Base-by-base conservation (phyloP, 768 basidiomycete genomes). In the Gloeopeniophorella convolvens region DNA sequence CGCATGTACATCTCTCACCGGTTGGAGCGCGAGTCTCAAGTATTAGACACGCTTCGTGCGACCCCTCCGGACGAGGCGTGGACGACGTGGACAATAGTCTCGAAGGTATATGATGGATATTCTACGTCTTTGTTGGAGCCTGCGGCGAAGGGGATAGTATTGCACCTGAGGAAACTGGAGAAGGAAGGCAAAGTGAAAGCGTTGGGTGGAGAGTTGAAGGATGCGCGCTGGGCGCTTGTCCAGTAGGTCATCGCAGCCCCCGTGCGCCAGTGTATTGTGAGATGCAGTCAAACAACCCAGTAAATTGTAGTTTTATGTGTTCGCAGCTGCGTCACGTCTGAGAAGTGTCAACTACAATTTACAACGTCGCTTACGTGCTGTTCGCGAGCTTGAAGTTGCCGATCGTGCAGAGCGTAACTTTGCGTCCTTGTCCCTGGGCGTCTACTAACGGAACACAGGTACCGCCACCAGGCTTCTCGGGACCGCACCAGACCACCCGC, bases 1-100 rank as follows among this genome's bases (percentile, higher is more conserved):
- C 62, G 68, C 40, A 75, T 69, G 40, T 96, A 97, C 62, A 85
- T 93, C 51, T 63, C 76, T 28, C 92, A 98, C 61, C 79, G 94
- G 8, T 72, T 83, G 48, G 78, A 88, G 54, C 74, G 93, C 44
- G 95, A 98, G 63, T 68, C 70, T 7, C 84, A 97, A 68, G 80
- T 97, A 30, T 41, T 96, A 1, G 62, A 66, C 15, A 63, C 78
- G 9, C 63, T 88, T 23, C 61, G 70, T 18, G 62, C 62, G 20
- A 35, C 68, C 8, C 66, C 70, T 16, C 68, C 70, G 0, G 43
- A 42, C 15, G 59, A 51, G 11, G 37, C 55, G 6, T 82, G 79
- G 82, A 76, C 85, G 28, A 82, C 82, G 0, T 81, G 80, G 79
- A 71, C 73, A 16, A 70, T 88, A 45, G 83, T 88, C 9, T 70